Conservation (phyloP, 2,329 filamentous ascomycete species). For the Botrytis paeoniae region DNA sequence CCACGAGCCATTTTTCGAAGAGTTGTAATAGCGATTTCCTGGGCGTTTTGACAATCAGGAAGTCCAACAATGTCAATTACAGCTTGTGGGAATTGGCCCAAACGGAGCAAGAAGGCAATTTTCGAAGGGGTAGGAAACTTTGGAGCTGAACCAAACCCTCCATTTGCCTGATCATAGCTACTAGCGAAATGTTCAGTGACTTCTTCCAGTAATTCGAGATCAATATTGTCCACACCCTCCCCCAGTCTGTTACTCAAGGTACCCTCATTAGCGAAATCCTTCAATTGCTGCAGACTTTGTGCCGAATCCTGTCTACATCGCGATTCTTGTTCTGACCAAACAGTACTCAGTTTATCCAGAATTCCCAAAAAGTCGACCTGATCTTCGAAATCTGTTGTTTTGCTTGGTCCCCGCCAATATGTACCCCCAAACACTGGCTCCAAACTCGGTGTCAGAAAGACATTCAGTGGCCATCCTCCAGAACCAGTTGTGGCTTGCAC, state of each 20-base stretch:
- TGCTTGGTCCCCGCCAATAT: conserved; percentile 70
- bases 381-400: conserved; percentile 45
- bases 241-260: conserved; percentile 51
- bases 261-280: conserved; percentile 86
- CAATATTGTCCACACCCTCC: conserved; percentile 64
- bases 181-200: conserved; percentile 76
- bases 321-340: conserved; percentile 82
- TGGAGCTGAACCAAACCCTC: conserved; percentile 75
- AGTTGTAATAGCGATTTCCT: conserved; percentile 76
- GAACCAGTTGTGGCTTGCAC: conserved; percentile 87
- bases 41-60: conserved; percentile 69
- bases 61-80: conserved; percentile 87
- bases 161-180: conserved; percentile 75
- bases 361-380: conserved; percentile 81
- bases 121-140: conserved; percentile 92
- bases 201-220: conserved; percentile 88
- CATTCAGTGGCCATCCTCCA: conserved; percentile 92
- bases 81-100: conserved; percentile 66
- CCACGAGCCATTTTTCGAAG: conserved; percentile 73
- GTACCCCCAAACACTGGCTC: conserved; percentile 95
- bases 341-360: conserved; percentile 68
- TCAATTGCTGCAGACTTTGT: conserved; percentile 75
- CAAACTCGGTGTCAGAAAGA: conserved; percentile 92
- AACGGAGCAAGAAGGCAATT: conserved; percentile 73
- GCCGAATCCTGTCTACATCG: conserved; percentile 79